Evolutionary conservation across 305 asterid genomes (phyloP).

Genomic region (Striga hermonthica): DNA sequence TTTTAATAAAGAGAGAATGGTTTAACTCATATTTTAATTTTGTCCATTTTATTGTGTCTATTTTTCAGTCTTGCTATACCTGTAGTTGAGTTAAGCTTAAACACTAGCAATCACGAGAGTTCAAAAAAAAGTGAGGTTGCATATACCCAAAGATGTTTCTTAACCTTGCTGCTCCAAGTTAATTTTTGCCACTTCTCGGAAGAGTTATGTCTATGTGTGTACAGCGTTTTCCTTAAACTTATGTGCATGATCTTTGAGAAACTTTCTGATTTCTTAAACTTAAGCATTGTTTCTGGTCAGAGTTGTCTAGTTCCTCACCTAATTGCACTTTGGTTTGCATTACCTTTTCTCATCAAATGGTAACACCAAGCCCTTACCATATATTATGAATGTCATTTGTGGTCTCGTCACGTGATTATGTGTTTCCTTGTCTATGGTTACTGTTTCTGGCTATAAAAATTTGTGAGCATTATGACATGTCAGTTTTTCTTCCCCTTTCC

Average conservation of each 20-base stretch:
- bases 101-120: neutral
- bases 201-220: neutral
- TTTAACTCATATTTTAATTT: neutral
- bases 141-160: neutral
- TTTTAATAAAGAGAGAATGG: neutral
- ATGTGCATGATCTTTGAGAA: neutral
- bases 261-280: neutral
- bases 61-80: too few relatives aligned
- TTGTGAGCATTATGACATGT: conserved; percentile 22
- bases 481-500: conserved; percentile 36
- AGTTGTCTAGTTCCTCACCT: conserved; percentile 1
- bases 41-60: neutral
- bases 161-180: neutral
- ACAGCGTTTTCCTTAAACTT: neutral
- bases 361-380: neutral
- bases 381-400: neutral
- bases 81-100: too few relatives aligned
- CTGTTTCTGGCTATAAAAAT: neutral
- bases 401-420: neutral
- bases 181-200: neutral
- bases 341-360: neutral
- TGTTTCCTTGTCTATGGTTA: neutral
- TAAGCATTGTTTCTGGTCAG: neutral
- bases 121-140: neutral
- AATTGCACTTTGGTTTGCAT: neutral